phyloP scores from a whole-genome alignment of 768 basidiomycete species.

The Vararia minispora region DNA sequence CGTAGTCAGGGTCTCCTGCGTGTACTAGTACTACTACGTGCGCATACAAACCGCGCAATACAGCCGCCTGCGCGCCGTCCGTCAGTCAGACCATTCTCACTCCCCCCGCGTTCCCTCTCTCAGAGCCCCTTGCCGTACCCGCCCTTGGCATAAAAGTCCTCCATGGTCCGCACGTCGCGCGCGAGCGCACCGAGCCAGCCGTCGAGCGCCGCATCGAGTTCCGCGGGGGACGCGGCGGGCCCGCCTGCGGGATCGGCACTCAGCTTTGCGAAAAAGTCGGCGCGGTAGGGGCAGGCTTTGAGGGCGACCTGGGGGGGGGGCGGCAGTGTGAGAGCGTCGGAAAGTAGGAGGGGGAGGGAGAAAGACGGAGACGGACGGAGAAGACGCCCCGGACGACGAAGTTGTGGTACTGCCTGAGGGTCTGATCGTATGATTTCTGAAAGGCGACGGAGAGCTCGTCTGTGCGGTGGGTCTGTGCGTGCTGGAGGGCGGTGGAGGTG shows the following conservation, averaged over 20 bases:
- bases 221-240: conserved; percentile 26
- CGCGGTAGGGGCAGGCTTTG: conserved; percentile 56
- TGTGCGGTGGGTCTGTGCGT: conserved; percentile 51
- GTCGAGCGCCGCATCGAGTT: conserved; percentile 34
- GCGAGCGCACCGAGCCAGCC: conserved; percentile 45
- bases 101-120: no score
- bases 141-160: conserved; percentile 33
- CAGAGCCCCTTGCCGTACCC: conserved; percentile 34
- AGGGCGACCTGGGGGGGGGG: conserved; percentile 37
- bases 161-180: conserved; percentile 33
- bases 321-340: neutral
- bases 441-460: conserved; percentile 67
- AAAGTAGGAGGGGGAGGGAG: neutral
- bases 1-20: no score
- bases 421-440: conserved; percentile 66
- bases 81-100: no score
- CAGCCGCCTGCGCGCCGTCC: no score
- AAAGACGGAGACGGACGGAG: conserved; percentile 27
- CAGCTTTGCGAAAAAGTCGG: conserved; percentile 46
- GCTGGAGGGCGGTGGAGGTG: conserved; percentile 72
- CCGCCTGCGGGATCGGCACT: conserved; percentile 27
- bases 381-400: conserved; percentile 53
- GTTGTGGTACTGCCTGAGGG: conserved; percentile 79
- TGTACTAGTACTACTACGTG: no score
- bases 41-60: no score